A percentile compares a stretch with the other conserved stretches of the same genome.
Conservation (phyloP, 129 eudicot species). For the Glebionis coronaria region DNA sequence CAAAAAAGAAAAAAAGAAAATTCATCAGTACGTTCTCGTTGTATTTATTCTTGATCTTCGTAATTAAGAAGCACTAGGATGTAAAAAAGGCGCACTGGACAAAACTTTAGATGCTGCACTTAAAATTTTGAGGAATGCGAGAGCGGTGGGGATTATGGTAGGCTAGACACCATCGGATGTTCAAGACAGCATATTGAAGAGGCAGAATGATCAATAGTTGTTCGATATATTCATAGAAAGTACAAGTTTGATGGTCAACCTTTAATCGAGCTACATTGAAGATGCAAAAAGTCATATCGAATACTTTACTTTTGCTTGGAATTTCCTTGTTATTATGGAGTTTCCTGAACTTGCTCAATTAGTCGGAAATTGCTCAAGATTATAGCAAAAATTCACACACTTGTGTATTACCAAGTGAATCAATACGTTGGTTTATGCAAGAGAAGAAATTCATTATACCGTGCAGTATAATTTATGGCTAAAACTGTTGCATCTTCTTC, state of each 20-base stretch:
- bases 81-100: neutral
- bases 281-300: conserved; percentile 21
- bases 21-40: neutral
- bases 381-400: neutral
- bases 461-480: neutral
- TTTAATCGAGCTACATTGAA: conserved; percentile 17
- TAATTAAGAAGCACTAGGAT: neutral
- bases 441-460: neutral
- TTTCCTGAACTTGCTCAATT: neutral
- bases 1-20: neutral
- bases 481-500: conserved; percentile 2
- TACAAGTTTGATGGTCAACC: conserved; percentile 25
- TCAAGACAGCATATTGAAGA: conserved; percentile 23
- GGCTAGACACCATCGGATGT: conserved; percentile 26
- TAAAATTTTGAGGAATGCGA: conserved; percentile 11
- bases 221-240: conserved; percentile 11
- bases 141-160: neutral
- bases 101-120: conserved; percentile 2
- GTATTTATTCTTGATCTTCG: neutral
- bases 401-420: neutral
- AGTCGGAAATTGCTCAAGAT: conserved; percentile 2
- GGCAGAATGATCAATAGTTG: conserved; percentile 18
- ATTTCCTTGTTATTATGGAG: neutral
- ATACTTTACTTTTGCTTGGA: neutral
- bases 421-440: neutral